phyloP scores from a whole-genome alignment of 2,329 filamentous ascomycete species.

The Coniella vitis region DNA sequence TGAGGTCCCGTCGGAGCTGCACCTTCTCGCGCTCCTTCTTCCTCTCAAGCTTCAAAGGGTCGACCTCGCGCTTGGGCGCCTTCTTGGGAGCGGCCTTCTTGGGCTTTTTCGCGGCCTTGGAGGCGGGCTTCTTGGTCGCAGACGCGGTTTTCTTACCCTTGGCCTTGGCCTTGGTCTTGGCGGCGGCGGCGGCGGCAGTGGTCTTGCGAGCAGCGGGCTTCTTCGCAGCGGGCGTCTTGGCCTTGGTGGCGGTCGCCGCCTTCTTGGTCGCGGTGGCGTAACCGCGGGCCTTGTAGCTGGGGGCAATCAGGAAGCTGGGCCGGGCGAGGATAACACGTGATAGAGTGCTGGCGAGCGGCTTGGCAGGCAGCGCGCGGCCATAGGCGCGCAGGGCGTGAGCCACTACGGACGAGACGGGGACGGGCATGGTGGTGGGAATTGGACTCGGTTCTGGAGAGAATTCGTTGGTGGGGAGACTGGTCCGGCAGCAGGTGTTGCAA shows the following conservation, averaged over 20 bases:
- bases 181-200: conserved; percentile 20
- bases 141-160: conserved; percentile 20
- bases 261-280: conserved; percentile 17
- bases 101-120: conserved; percentile 9
- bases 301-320: conserved; percentile 10
- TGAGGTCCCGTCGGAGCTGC: conserved; percentile 29
- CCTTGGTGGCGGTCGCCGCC: conserved; percentile 5
- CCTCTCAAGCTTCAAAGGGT: conserved; percentile 34
- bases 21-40: conserved; percentile 26
- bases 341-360: conserved; percentile 2
- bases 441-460: background rate
- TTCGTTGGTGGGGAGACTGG: background rate
- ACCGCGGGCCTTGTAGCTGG: conserved; percentile 15
- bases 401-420: conserved; percentile 7
- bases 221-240: conserved; percentile 18
- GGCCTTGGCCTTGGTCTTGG: conserved; percentile 6
- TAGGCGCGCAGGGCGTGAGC: conserved; percentile 11
- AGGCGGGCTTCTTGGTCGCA: conserved; percentile 4
- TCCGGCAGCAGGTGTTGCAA: no score
- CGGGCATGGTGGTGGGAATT: conserved; percentile 5
- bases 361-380: conserved; percentile 5
- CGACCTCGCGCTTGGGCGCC: conserved; percentile 25
- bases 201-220: conserved; percentile 19
- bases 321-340: conserved; percentile 11
- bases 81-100: conserved; percentile 18